Conservation (phyloP, 2,329 filamentous ascomycete species). For the Arthrobotrys sinensis region DNA sequence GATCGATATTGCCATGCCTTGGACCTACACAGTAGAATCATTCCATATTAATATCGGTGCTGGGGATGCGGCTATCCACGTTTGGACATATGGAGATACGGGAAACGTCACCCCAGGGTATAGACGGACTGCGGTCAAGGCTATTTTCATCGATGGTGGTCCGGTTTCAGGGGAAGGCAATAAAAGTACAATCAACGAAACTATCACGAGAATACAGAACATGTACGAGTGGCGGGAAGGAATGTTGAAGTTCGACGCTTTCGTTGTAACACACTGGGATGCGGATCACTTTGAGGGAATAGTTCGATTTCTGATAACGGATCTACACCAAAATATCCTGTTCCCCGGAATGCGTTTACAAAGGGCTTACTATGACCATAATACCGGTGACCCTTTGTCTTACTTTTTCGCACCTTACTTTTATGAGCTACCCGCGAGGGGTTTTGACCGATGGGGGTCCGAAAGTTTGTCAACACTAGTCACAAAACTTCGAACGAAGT, state of each 20-base stretch:
- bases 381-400: not conserved
- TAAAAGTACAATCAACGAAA: not conserved
- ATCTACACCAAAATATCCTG: too few species aligned
- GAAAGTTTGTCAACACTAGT: not conserved
- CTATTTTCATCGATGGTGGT: constrained; percentile 56
- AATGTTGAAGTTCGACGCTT: constrained; percentile 19
- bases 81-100: constrained; percentile 2
- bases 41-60: constrained; percentile 49
- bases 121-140: not conserved
- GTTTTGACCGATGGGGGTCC: not conserved
- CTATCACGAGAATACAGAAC: not conserved
- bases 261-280: constrained; percentile 61
- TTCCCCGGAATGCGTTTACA: too few species aligned
- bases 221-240: not conserved
- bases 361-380: too few species aligned
- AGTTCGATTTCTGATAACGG: not conserved
- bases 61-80: constrained; percentile 57
- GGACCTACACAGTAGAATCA: constrained; percentile 26
- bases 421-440: too few species aligned
- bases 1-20: not conserved
- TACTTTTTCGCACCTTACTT: constrained; percentile 3
- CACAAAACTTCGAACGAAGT: too few species aligned
- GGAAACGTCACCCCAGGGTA: not conserved
- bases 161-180: not conserved
- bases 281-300: constrained; percentile 51